A percentile compares a stretch with the other conserved stretches of the same genome.
Conservation (phyloP, 495 filamentous ascomycete species). For the Neurospora sp. region DNA sequence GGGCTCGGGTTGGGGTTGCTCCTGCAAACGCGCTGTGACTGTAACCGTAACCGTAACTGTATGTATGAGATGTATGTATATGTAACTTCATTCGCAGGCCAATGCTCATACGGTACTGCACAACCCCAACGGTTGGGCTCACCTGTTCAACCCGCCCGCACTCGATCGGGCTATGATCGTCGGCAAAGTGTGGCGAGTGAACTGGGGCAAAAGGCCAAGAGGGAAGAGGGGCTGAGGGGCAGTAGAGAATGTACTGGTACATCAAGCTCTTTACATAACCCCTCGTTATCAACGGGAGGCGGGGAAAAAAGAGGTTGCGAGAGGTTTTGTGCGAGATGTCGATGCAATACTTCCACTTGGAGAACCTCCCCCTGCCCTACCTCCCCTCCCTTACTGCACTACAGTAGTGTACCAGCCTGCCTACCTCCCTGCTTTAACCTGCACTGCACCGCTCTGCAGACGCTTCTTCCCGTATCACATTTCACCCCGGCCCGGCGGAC, state of each 20-base stretch:
- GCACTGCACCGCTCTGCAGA: background rate
- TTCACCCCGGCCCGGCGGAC: background rate
- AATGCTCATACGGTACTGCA: background rate
- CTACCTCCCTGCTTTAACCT: background rate
- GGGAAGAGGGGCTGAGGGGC: background rate
- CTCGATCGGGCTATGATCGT: background rate
- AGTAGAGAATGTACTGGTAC: background rate
- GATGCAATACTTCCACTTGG: background rate
- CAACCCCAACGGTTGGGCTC: background rate
- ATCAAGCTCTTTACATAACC: background rate
- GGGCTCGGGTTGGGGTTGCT: background rate
- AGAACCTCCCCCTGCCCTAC: background rate
- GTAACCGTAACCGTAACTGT: background rate
- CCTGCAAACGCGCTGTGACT: background rate
- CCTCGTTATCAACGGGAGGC: background rate
- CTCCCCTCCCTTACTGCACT: background rate
- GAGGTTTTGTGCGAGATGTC: background rate
- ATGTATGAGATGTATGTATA: background rate
- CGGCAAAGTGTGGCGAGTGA: background rate
- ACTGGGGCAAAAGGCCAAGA: background rate
- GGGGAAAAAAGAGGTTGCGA: background rate
- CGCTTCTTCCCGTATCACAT: background rate
- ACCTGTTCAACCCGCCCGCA: background rate
- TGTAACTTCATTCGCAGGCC: background rate
- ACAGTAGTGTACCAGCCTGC: background rate